A percentile compares a stretch with the other conserved stretches of the same genome.
These are phyloP conservation scores for Limnanthes douglasii DNA, from an alignment of 345 rosid genomes.

Conservation along the genomic window DNA sequence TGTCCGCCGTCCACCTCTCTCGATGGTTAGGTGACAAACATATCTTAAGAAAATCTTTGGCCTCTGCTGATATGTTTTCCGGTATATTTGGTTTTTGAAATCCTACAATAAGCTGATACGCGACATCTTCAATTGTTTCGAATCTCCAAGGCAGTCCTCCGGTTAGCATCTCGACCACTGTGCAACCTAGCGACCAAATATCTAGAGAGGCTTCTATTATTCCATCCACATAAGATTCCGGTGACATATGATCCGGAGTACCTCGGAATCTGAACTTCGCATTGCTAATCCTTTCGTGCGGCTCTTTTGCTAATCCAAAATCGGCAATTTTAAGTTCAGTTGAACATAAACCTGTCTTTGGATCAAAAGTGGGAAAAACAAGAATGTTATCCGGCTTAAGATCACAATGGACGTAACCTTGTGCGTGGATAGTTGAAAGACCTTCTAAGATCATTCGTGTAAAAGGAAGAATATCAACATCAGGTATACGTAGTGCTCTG, in stretches of 20 bases:
- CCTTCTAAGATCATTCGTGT: slow-evolving; percentile 17
- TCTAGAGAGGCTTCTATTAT: slow-evolving; percentile 13
- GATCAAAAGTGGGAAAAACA: slow-evolving; percentile 3
- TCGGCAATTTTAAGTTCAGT: slow-evolving; percentile 11
- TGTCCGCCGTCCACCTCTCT: too few species aligned
- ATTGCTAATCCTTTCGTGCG: neutral
- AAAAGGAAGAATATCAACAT: too few species aligned
- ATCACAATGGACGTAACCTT: slow-evolving; percentile 20
- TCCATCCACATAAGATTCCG: slow-evolving; percentile 7
- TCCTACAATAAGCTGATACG: too few species aligned
- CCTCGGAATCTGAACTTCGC: slow-evolving; percentile 7
- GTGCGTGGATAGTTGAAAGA: slow-evolving; percentile 10
- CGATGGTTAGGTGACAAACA: too few species aligned
- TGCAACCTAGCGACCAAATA: slow-evolving; percentile 15
- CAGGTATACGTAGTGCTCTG: too few species aligned
- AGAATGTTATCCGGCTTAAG: slow-evolving; percentile 15
- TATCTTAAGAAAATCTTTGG: too few species aligned
- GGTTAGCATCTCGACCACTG: slow-evolving; percentile 10
- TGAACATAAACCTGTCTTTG: slow-evolving; percentile 3
- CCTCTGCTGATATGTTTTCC: too few species aligned
- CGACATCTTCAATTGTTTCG: neutral
- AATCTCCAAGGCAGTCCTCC: slow-evolving; percentile 8
- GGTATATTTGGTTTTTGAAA: too few species aligned
- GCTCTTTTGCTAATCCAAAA: slow-evolving; percentile 9
- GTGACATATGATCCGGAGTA: slow-evolving; percentile 10